phyloP scores from a whole-genome alignment of 140 eudicot genomes.

The Stevia rebaudiana region DNA sequence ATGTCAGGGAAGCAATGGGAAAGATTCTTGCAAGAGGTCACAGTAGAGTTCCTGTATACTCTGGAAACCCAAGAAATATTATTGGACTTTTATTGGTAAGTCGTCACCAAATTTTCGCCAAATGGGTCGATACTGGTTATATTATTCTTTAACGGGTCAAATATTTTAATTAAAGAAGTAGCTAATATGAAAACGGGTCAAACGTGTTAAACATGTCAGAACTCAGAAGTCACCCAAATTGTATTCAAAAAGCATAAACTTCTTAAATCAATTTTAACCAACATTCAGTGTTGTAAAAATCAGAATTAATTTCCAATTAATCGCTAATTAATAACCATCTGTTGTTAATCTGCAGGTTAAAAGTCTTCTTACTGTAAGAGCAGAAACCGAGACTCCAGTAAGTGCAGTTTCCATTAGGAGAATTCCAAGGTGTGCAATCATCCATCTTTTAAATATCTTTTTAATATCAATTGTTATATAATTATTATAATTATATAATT shows the following conservation, averaged over 20 bases:
- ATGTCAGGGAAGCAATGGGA: constrained; percentile 95
- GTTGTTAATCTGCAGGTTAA: constrained; percentile 51
- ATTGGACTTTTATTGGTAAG: constrained; percentile 90
- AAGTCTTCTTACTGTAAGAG: constrained; percentile 92
- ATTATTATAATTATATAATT: too few species aligned
- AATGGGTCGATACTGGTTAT: neutral
- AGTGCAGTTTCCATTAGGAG: constrained; percentile 97
- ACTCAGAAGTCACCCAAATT: neutral
- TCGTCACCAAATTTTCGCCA: neutral
- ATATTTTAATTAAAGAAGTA: neutral
- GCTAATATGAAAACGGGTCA: neutral
- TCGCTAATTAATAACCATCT: too few species aligned
- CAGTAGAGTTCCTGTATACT: constrained; percentile 94
- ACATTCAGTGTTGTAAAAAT: too few species aligned
- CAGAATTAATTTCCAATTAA: too few species aligned
- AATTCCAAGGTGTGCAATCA: constrained; percentile 64
- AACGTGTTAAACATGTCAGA: constrained; percentile 3
- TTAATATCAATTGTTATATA: too few species aligned
- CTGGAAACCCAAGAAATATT: constrained; percentile 83
- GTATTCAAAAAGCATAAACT: neutral
- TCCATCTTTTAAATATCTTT: neutral
- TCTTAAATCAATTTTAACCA: neutral
- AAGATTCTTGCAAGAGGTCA: constrained; percentile 96
- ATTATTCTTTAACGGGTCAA: neutral
- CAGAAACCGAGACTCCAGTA: constrained; percentile 96